A percentile compares a stretch with the other conserved stretches of the same genome.
phyloP scores from a whole-genome alignment of 441 rosid species.

The Viola pubescens region DNA sequence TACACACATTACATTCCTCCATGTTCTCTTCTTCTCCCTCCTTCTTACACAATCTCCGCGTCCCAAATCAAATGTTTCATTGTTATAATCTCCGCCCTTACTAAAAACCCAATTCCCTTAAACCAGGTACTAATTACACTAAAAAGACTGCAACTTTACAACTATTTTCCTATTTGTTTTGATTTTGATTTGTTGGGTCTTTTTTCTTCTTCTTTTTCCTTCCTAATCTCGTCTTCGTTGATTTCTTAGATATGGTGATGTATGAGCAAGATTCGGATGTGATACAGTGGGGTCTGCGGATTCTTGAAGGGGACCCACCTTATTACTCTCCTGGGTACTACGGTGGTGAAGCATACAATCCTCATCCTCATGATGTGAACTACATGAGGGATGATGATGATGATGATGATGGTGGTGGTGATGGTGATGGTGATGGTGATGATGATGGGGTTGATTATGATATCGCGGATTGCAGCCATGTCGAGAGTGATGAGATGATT shows the following conservation, averaged over 20 bases:
- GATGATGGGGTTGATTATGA: conserved; percentile 18
- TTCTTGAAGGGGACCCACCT: conserved; percentile 47
- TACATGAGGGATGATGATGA: conserved; percentile 25
- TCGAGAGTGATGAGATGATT: conserved; percentile 61
- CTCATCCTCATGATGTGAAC: conserved; percentile 28
- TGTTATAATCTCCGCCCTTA: too few species aligned
- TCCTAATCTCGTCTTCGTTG: background rate
- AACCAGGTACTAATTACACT: too few species aligned
- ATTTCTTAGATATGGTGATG: conserved; percentile 28
- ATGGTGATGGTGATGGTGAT: conserved; percentile 7
- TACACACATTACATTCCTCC: background rate
- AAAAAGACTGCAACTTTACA: too few species aligned
- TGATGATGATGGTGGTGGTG: conserved; percentile 2
- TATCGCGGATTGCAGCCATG: conserved; percentile 30
- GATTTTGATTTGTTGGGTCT: background rate
- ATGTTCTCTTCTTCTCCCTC: background rate
- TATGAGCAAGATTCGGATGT: conserved; percentile 61
- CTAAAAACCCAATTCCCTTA: too few species aligned
- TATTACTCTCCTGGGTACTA: conserved; percentile 31
- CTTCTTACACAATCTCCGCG: too few species aligned
- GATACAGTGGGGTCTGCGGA: conserved; percentile 54
- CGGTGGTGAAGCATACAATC: conserved; percentile 22
- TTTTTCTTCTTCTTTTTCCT: background rate
- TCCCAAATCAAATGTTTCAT: too few species aligned
- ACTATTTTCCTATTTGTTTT: background rate